These are phyloP conservation scores for Aspergillus fumigatiaffinis DNA, from an alignment of 2,329 filamentous ascomycete species.

Conservation along the genomic window DNA sequence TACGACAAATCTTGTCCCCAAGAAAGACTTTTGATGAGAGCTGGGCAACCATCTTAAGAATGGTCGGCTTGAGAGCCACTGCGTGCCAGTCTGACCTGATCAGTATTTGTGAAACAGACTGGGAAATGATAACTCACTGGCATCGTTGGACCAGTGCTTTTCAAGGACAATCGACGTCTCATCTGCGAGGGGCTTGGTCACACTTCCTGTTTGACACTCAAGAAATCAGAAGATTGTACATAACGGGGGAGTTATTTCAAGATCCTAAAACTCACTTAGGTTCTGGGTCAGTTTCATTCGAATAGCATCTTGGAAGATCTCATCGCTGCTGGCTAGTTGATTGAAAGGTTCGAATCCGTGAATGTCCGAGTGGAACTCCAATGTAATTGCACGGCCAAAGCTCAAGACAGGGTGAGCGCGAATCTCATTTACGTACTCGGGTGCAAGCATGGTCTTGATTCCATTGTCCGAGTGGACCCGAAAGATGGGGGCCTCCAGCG, in stretches of 20 bases:
- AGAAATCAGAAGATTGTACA: no score
- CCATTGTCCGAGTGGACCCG: conserved; percentile 18
- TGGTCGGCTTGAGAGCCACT: conserved; percentile 1
- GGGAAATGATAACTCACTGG: neutral
- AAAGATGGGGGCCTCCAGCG: conserved; percentile 9
- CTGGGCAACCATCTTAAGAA: conserved; percentile 5
- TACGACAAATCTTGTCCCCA: conserved; percentile 17
- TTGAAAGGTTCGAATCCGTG: conserved; percentile 18
- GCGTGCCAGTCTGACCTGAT: conserved; percentile 9
- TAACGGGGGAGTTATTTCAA: neutral
- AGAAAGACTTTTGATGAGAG: conserved; percentile 18
- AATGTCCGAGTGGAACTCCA: conserved; percentile 16
- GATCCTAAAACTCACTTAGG: conserved; percentile 13
- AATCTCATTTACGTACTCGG: conserved; percentile 21
- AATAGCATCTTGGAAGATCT: conserved; percentile 18
- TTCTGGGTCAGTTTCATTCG: conserved; percentile 20
- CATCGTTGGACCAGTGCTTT: neutral
- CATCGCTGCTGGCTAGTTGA: conserved; percentile 4
- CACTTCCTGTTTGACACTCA: neutral
- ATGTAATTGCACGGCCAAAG: conserved; percentile 9
- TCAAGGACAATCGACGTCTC: neutral
- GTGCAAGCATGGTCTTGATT: conserved; percentile 14
- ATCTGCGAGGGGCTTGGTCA: neutral
- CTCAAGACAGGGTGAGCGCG: conserved; percentile 16
- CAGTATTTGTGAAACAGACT: neutral